A percentile compares a stretch with the other conserved stretches of the same genome.
Conservation (phyloP, 116 monocot genomes). For the Zostera marina region DNA sequence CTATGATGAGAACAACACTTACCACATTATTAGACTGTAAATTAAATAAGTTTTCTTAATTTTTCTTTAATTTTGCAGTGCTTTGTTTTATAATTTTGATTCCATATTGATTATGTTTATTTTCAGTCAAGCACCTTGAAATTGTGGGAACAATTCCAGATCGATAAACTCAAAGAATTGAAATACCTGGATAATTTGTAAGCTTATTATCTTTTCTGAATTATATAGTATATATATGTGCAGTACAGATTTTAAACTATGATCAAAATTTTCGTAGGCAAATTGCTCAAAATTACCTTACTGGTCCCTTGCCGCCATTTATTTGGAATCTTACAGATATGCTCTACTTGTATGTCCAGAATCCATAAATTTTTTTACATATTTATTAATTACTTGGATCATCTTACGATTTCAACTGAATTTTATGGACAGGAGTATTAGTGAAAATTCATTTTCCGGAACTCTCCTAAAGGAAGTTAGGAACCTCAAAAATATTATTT, state of each 20-base stretch:
- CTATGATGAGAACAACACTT: not conserved
- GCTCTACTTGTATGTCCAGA: conserved; percentile 6
- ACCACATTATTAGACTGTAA: conserved; percentile 9
- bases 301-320: conserved; percentile 60
- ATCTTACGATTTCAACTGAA: not conserved
- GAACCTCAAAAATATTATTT: conserved; percentile 5
- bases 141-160: not conserved
- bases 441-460: conserved; percentile 6
- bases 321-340: conserved; percentile 30
- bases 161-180: not conserved
- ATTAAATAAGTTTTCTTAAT: no score
- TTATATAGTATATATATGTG: not conserved
- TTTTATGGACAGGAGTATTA: conserved; percentile 6
- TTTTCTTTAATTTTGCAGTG: no score
- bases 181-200: conserved; percentile 8
- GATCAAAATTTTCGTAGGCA: conserved; percentile 17
- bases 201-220: not conserved
- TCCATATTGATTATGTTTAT: no score
- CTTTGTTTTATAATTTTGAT: no score
- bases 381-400: not conserved
- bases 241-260: not conserved
- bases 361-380: not conserved
- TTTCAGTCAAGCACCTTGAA: conserved; percentile 2
- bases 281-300: conserved; percentile 47
- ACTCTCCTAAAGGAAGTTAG: conserved; percentile 12